A percentile compares a stretch with the other conserved stretches of the same genome.
phyloP scores from a whole-genome alignment of 2,329 filamentous ascomycete genomes.

The Beauveria scarabaeidicola region DNA sequence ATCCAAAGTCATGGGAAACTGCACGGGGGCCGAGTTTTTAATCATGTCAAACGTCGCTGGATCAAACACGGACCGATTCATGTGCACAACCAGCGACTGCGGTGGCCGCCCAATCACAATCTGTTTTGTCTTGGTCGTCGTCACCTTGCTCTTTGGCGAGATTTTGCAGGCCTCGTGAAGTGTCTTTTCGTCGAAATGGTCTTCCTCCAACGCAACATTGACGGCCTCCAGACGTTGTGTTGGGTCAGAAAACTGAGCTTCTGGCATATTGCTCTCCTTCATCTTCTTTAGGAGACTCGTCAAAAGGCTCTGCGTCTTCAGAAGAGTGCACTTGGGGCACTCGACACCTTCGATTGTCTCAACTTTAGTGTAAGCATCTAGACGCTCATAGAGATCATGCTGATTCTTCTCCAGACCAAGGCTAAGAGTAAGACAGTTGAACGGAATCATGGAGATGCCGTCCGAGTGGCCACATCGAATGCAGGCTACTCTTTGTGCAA shows the following conservation, averaged over 20 bases:
- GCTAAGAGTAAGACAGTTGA: slow-evolving; percentile 86
- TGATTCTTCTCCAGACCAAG: slow-evolving; percentile 54
- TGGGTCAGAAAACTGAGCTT: slow-evolving; percentile 43
- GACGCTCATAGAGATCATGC: slow-evolving; percentile 67
- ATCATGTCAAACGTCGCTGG: slow-evolving; percentile 68
- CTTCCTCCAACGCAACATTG: slow-evolving; percentile 63
- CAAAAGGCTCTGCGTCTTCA: slow-evolving; percentile 45
- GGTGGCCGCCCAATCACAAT: slow-evolving; percentile 77
- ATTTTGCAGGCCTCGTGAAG: slow-evolving; percentile 57
- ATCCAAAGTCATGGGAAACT: slow-evolving; percentile 67
- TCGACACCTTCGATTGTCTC: slow-evolving; percentile 85
- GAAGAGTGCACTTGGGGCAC: slow-evolving; percentile 81
- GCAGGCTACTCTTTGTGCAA: slow-evolving; percentile 84
- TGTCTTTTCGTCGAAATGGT: slow-evolving; percentile 68
- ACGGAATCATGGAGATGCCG: slow-evolving; percentile 81
- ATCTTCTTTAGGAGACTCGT: slow-evolving; percentile 36
- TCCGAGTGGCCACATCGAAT: slow-evolving; percentile 78
- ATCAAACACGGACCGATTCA: slow-evolving; percentile 89
- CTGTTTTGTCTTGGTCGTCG: slow-evolving; percentile 81
- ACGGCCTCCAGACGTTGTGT: slow-evolving; percentile 55
- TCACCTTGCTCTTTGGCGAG: slow-evolving; percentile 57
- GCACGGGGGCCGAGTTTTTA: slow-evolving; percentile 76
- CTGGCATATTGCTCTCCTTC: slow-evolving; percentile 26
- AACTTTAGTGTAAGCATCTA: slow-evolving; percentile 77
- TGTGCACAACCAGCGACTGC: slow-evolving; percentile 71